A percentile compares a stretch with the other conserved stretches of the same genome.
These are phyloP conservation scores for Aspergillus ustus DNA, from an alignment of 2,329 filamentous ascomycete species.

Conservation along the genomic window DNA sequence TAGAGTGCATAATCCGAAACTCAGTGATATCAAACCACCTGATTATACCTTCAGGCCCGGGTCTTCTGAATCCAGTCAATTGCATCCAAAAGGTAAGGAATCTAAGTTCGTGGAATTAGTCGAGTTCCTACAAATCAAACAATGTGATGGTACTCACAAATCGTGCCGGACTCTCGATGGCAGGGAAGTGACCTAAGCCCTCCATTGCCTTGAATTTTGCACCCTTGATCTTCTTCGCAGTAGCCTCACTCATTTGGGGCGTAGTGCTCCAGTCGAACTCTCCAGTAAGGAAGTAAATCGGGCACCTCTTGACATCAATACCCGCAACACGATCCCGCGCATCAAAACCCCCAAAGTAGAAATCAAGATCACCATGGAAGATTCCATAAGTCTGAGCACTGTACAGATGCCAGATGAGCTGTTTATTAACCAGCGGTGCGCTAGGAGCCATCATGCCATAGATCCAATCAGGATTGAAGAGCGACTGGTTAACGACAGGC, in stretches of 20 bases:
- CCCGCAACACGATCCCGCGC: background rate
- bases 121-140: background rate
- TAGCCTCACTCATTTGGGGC: background rate
- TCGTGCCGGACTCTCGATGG: background rate
- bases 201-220: constrained; percentile 3
- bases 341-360: constrained; percentile 5
- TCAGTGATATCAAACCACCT: too few relatives aligned
- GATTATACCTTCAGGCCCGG: background rate
- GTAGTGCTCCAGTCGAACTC: constrained; percentile 10
- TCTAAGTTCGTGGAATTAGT: background rate
- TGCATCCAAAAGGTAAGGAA: background rate
- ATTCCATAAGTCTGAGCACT: constrained; percentile 5
- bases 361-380: constrained; percentile 7
- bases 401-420: constrained; percentile 4
- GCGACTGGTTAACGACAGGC: background rate
- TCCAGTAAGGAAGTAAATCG: constrained; percentile 2
- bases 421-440: background rate
- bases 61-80: constrained; percentile 1
- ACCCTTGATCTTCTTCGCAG: constrained; percentile 1
- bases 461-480: constrained; percentile 5
- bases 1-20: too few relatives aligned
- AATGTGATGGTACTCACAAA: background rate
- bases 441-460: constrained; percentile 4
- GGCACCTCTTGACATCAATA: background rate
- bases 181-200: constrained; percentile 4